These are phyloP conservation scores for Tarenaya hassleriana DNA, from an alignment of 345 rosid species.

Conservation along the genomic window DNA sequence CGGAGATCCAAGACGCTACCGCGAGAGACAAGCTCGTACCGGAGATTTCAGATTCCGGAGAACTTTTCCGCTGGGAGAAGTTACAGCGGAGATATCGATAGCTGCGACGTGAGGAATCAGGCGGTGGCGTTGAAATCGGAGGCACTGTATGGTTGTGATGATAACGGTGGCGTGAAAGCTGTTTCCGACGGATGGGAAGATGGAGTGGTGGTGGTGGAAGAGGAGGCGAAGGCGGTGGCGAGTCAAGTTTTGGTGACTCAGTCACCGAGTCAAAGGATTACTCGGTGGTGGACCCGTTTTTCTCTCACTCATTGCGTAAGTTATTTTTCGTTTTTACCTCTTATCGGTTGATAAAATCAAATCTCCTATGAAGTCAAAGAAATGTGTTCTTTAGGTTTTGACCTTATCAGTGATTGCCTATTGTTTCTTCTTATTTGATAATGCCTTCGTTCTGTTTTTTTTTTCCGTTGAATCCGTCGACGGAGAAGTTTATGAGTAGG, in stretches of 20 bases:
- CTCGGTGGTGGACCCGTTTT: constrained; percentile 29
- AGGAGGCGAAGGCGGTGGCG: constrained; percentile 24
- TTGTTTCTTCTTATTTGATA: constrained; percentile 34
- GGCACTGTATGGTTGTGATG: constrained; percentile 22
- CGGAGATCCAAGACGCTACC: constrained; percentile 44
- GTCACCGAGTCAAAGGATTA: constrained; percentile 30
- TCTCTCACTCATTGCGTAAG: constrained; percentile 22
- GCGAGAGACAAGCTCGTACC: constrained; percentile 28
- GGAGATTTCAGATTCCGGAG: constrained; percentile 55
- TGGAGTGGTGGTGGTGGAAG: constrained; percentile 9
- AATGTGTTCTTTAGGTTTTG: background rate
- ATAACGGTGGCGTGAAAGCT: constrained; percentile 6
- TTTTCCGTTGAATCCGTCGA: background rate
- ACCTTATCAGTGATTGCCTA: background rate
- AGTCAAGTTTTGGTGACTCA: constrained; percentile 31
- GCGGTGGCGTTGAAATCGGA: constrained; percentile 32
- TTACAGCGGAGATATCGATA: constrained; percentile 15
- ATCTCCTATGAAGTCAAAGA: no score
- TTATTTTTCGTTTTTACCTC: background rate
- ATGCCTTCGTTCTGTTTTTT: background rate
- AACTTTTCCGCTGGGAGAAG: constrained; percentile 51
- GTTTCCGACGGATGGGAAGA: constrained; percentile 22
- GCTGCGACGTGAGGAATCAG: constrained; percentile 33
- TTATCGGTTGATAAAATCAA: no score
- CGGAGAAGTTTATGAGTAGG: background rate